Percentiles rank a stretch among this genome's conserved stretches.
Conservation (phyloP, 2,329 filamentous ascomycete species). For the Diplocarpon mali region DNA sequence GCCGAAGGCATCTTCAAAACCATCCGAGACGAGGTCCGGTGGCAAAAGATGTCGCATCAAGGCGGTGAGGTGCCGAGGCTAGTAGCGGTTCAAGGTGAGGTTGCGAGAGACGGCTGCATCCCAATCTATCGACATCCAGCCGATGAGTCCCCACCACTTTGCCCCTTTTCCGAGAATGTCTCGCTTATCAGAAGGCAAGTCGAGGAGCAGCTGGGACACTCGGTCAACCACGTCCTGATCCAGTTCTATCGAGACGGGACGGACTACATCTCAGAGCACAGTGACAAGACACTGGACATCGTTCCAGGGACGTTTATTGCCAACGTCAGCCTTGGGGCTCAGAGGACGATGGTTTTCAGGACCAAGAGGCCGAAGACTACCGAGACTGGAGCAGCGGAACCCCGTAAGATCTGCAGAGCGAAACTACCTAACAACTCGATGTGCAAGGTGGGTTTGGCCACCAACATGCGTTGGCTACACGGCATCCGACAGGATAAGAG, state of each 20-base stretch:
- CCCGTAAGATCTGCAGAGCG: slow-evolving; percentile 41
- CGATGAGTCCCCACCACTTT: slow-evolving; percentile 71
- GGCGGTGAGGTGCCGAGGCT: slow-evolving; percentile 85
- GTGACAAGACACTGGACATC: slow-evolving; percentile 93
- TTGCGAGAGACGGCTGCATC: slow-evolving; percentile 57
- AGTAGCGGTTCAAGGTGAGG: slow-evolving; percentile 75
- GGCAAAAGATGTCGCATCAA: slow-evolving; percentile 88
- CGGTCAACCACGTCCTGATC: slow-evolving; percentile 83
- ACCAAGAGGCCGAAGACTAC: slow-evolving; percentile 56
- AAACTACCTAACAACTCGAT: slow-evolving; percentile 80
- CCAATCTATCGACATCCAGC: slow-evolving; percentile 93
- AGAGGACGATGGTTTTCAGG: slow-evolving; percentile 80
- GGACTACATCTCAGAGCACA: slow-evolving; percentile 93
- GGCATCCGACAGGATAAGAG: slow-evolving; percentile 86
- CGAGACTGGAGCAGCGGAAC: slow-evolving; percentile 13
- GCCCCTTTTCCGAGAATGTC: slow-evolving; percentile 66
- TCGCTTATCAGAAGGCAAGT: slow-evolving; percentile 54
- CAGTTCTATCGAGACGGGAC: slow-evolving; percentile 83
- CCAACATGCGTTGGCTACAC: slow-evolving; percentile 84
- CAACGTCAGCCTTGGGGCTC: slow-evolving; percentile 87
- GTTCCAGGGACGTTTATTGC: slow-evolving; percentile 71
- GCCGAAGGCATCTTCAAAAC: slow-evolving; percentile 54
- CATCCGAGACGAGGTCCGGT: slow-evolving; percentile 64
- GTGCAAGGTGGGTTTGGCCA: slow-evolving; percentile 67
- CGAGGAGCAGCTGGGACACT: slow-evolving; percentile 64